Percentiles rank a stretch among this genome's conserved stretches.
Conservation (phyloP, 495 filamentous ascomycete genomes). For the Wilcoxina mikolae region DNA sequence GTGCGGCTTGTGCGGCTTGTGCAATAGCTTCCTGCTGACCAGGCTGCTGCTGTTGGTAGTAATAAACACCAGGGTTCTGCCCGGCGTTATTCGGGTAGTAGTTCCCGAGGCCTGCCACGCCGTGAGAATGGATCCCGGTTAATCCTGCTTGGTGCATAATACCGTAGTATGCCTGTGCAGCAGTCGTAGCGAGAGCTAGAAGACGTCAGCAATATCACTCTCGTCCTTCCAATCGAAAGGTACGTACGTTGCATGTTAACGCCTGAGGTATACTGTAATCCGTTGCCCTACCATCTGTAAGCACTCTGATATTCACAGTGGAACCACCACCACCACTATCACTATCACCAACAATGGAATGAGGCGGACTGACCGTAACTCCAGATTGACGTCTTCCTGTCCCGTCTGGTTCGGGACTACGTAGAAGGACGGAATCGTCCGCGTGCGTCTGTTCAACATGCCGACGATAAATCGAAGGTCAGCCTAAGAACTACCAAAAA, state of each 20-base stretch:
- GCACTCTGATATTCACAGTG: background rate
- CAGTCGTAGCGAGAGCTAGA: constrained; percentile 26
- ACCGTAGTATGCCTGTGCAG: constrained; percentile 29
- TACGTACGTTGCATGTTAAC: constrained; percentile 27
- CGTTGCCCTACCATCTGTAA: constrained; percentile 22
- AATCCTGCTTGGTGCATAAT: constrained; percentile 20
- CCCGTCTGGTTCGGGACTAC: constrained; percentile 47
- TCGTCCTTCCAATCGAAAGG: background rate
- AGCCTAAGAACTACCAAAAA: constrained; percentile 16
- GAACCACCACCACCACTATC: background rate
- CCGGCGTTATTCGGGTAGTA: constrained; percentile 24
- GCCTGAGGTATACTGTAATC: constrained; percentile 25
- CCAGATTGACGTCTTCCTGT: constrained; percentile 26
- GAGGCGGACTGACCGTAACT: constrained; percentile 9
- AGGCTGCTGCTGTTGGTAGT: constrained; percentile 16
- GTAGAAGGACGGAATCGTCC: constrained; percentile 80
- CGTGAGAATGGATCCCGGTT: constrained; percentile 11
- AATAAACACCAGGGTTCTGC: constrained; percentile 17
- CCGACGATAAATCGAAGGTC: constrained; percentile 30
- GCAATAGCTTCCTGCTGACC: constrained; percentile 23
- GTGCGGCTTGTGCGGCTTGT: constrained; percentile 26
- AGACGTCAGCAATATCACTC: constrained; percentile 10
- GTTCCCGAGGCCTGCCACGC: constrained; percentile 22
- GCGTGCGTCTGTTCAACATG: constrained; percentile 60
- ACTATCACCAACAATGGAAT: too few species aligned